Base-by-base conservation (phyloP, 2,329 filamentous ascomycete genomes). In the Ampelomyces quisqualis region DNA sequence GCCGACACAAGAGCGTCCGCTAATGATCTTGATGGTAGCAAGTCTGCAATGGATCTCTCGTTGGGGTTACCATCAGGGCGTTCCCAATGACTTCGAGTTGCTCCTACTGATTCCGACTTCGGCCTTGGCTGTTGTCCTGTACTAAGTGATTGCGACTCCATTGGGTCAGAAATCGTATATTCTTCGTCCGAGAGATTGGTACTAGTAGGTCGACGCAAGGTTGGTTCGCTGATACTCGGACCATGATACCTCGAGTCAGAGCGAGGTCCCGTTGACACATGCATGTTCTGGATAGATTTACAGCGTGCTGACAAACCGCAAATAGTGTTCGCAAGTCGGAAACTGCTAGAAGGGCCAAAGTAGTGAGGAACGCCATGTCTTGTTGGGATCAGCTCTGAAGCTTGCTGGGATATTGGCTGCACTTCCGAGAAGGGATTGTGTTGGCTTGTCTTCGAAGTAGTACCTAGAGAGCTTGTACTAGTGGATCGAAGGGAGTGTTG, bases 1-100 rank as follows among this genome's bases (percentile, higher is more conserved):
- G 70, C 67, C 1, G 63, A 46, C 1, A 72, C 47, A 6, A 71
- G 67, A 4, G 61, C 53, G 40, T 73, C 70, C 2, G 70, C 63
- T 14, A 67, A 57, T 3, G 65, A 58, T 31, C 56, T 63, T 1
- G 59, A 43, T 1, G 70, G 71, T 10, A 74, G 45, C 53, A 40
- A 57, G 19, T 55, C 51, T 15, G 40, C 55, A 10, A 60, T 48
- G 6, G 52, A 53, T 8, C 47, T 37, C 35, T 18, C 11, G 10
- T 29, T 36, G 5, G 33, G 27, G 13, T 19, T 21, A 10, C 40
- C 33, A 10, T 41, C 39, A 4, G 27, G 24, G 15, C 34, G 24
- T 7, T 52, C 43, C 37, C 44, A 53, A n/a, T 35, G 42, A 39
- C 40, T 26, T 55, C 51, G 36, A n/a, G n/a, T n/a, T n/a, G n/a